A percentile compares a stretch with the other conserved stretches of the same genome.
Evolutionary conservation across 2,329 filamentous ascomycete genomes (phyloP).

Genomic region (Aureobasidium sp.): DNA sequence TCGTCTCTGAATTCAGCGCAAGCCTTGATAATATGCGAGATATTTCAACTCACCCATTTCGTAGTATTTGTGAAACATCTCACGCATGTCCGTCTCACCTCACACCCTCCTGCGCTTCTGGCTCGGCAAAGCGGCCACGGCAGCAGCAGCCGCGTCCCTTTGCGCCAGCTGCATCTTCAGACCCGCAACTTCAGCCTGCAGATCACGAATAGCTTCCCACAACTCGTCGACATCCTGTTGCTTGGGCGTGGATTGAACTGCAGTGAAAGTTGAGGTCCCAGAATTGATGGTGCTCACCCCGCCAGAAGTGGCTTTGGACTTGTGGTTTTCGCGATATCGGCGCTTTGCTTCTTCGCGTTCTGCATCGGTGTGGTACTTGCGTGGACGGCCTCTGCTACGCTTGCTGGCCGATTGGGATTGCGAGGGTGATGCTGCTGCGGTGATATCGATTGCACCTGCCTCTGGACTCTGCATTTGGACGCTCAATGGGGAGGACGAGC

Average conservation of each 20-base stretch:
- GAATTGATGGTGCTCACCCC: background rate
- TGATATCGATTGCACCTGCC: background rate
- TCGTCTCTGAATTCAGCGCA: too few species aligned
- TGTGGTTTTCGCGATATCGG: slow-evolving; percentile 14
- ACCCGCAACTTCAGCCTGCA: background rate
- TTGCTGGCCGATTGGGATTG: background rate
- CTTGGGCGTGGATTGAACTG: background rate
- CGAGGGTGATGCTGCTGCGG: background rate
- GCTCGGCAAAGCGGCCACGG: background rate
- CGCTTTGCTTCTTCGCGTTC: slow-evolving; percentile 14
- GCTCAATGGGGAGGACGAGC: slow-evolving; percentile 9
- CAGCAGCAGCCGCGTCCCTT: slow-evolving; percentile 3
- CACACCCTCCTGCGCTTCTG: slow-evolving; percentile 6
- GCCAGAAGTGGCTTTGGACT: slow-evolving; percentile 1
- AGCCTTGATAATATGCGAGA: too few species aligned
- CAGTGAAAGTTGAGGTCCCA: background rate
- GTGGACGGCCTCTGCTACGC: slow-evolving; percentile 12
- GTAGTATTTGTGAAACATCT: background rate
- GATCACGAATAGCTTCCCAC: background rate
- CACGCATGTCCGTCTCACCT: background rate
- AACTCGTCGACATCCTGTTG: slow-evolving; percentile 6
- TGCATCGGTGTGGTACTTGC: slow-evolving; percentile 9
- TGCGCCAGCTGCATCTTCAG: slow-evolving; percentile 4
- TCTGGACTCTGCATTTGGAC: background rate
- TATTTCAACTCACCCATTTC: background rate